Evolutionary conservation across 192 early-diverging fungal genomes (phyloP).

Genomic region (Coemansia sp.): DNA sequence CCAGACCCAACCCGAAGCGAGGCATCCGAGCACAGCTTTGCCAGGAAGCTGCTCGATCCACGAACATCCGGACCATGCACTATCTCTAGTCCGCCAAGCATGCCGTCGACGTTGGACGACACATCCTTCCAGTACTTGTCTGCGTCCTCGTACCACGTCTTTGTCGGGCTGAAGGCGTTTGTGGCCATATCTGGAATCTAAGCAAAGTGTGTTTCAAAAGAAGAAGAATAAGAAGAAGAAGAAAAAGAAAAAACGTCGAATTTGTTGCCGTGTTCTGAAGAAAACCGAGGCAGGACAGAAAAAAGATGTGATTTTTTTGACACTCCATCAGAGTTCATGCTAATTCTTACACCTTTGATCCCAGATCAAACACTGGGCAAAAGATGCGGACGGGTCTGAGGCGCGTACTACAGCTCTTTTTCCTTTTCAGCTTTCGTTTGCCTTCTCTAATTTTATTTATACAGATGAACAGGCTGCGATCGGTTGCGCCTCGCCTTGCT

Average conservation of each 20-base stretch:
- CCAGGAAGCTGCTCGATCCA: slow-evolving; percentile 67
- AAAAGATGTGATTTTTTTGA: too few species aligned
- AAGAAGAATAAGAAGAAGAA: neutral
- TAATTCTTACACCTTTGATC: too few species aligned
- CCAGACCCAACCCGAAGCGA: slow-evolving; percentile 11
- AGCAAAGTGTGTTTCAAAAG: neutral
- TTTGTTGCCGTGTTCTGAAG: too few species aligned
- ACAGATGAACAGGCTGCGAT: neutral
- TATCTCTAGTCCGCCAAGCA: slow-evolving; percentile 84
- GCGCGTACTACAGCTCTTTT: neutral
- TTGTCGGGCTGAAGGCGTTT: slow-evolving; percentile 27
- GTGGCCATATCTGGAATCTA: neutral
- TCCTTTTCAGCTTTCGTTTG: neutral
- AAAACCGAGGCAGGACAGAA: too few species aligned
- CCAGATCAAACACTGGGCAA: too few species aligned
- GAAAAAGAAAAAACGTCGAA: too few species aligned
- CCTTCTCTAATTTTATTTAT: neutral
- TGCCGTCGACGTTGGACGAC: slow-evolving; percentile 59
- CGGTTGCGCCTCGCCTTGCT: neutral
- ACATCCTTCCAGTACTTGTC: slow-evolving; percentile 56
- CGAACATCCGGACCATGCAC: slow-evolving; percentile 73
- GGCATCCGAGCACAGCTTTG: slow-evolving; percentile 11
- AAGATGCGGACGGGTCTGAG: too few species aligned
- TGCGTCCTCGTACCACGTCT: slow-evolving; percentile 68
- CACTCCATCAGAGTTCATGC: too few species aligned